Base-by-base conservation (phyloP, 805 yeast species). In the Saturnispora bothae region DNA sequence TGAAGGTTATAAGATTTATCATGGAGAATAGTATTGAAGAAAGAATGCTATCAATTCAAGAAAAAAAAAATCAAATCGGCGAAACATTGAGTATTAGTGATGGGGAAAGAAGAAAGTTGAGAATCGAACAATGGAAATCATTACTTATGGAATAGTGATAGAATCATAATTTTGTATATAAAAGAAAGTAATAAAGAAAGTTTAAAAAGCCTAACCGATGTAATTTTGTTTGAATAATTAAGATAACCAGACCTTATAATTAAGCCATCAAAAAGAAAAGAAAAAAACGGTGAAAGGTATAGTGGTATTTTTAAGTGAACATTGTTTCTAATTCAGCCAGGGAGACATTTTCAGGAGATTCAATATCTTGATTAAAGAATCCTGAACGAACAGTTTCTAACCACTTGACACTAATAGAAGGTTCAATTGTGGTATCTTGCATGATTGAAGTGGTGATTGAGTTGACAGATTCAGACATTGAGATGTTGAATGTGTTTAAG, bases 21-120 rank as follows among this genome's bases (percentile, higher is more conserved):
- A 76, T 88, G 59, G 78, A 78, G 47, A 76, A 76, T 33, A 76
- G 89, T 42, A 83, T 88, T 17, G 97, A 88, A 54, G 92, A 79
- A 43, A 76, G 85, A 48, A 89, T 88, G 92, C 64, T 89, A 34
- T 68, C 73, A 45, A 83, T 89, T 28, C 97, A 88, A 55, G 95
- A 83, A 45, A 63, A 88, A 28, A 89, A 88, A 54, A 68, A 80
- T 48, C 81, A 76, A 35, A 64, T 81, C 42, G 89, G 89, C n/a
- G 88, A 80, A 48, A 83, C 81, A 0, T 78, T 81, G 33, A 83
- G 78, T 29, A 75, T 72, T 3, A 82, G 73, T 44, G 89, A 81
- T 49, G 88, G 79, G 40, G 89, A 80, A 51, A 66, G 83, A 54
- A 62, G 83, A 38, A 72, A 70, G 51, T 66, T 78, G 52, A 65